phyloP scores from a whole-genome alignment of 2,329 filamentous ascomycete genomes.

The Paecilomyces sp. region DNA sequence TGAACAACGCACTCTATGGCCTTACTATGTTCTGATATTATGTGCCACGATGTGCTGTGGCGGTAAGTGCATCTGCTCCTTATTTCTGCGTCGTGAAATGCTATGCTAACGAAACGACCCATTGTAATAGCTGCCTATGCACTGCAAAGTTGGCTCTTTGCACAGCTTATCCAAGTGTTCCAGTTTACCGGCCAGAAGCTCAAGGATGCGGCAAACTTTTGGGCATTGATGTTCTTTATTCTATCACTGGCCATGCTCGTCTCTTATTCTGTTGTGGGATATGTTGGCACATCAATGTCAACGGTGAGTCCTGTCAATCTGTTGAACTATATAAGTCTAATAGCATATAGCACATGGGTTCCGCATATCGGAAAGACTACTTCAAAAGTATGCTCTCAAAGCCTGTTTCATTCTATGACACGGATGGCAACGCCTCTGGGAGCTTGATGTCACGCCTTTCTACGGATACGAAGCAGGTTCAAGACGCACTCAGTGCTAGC shows the following conservation, averaged over 20 bases:
- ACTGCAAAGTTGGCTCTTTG: constrained; percentile 39
- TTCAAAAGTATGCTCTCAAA: constrained; percentile 41
- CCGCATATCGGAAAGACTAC: constrained; percentile 36
- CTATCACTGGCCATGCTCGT: constrained; percentile 42
- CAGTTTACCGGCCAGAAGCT: constrained; percentile 32
- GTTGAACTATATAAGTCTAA: not conserved
- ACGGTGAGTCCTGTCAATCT: constrained; percentile 25
- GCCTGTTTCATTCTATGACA: constrained; percentile 37
- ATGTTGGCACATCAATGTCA: constrained; percentile 37
- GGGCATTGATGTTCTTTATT: constrained; percentile 50
- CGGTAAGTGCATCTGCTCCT: constrained; percentile 13
- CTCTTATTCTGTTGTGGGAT: constrained; percentile 42
- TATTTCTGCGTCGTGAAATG: no score
- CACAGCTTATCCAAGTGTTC: constrained; percentile 43
- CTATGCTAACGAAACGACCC: not conserved
- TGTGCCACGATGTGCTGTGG: constrained; percentile 20
- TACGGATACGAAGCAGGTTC: constrained; percentile 43
- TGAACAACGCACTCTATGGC: constrained; percentile 24
- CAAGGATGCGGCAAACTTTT: constrained; percentile 41
- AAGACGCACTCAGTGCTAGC: constrained; percentile 44
- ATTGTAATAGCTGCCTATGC: constrained; percentile 19
- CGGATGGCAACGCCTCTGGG: constrained; percentile 41
- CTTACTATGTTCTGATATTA: constrained; percentile 18
- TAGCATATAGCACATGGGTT: constrained; percentile 21
- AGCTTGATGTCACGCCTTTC: constrained; percentile 41